Evolutionary conservation across 768 basidiomycete genomes (phyloP).

Genomic region (Suillus subalutaceus): DNA sequence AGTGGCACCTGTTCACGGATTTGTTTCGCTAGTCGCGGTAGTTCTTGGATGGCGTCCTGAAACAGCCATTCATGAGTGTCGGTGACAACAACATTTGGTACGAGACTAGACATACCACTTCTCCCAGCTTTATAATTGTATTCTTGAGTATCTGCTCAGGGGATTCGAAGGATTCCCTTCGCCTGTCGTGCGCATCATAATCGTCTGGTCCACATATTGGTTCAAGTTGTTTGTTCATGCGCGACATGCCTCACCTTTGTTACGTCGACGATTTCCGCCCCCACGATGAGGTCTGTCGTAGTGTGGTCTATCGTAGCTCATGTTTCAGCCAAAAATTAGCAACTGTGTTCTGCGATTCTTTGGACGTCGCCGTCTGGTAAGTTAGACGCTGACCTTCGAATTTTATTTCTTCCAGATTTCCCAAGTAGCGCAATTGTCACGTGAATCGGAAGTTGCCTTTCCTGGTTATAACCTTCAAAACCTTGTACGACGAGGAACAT

Average conservation of each 20-base stretch:
- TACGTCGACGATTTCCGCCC: constrained; percentile 49
- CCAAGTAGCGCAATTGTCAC: background rate
- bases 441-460: constrained; percentile 1
- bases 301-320: constrained; percentile 61
- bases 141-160: constrained; percentile 73
- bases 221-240: constrained; percentile 2
- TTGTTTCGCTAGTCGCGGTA: constrained; percentile 65
- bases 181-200: constrained; percentile 59
- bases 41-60: constrained; percentile 73
- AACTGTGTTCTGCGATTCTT: constrained; percentile 13
- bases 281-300: constrained; percentile 53
- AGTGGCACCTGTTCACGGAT: constrained; percentile 61
- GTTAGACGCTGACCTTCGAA: constrained; percentile 7
- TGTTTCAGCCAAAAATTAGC: constrained; percentile 26
- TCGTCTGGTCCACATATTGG: constrained; percentile 50
- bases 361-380: constrained; percentile 12
- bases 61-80: constrained; percentile 11
- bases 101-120: constrained; percentile 62
- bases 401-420: constrained; percentile 5
- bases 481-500: background rate
- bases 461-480: background rate
- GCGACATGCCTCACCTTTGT: constrained; percentile 49
- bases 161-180: constrained; percentile 65
- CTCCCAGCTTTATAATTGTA: constrained; percentile 73
- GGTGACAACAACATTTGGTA: constrained; percentile 1